Evolutionary conservation across 192 early-diverging fungal species (phyloP), one percentile per base, ranked within the genome.

Genomic region (Martensiomyces pterosporus): DNA sequence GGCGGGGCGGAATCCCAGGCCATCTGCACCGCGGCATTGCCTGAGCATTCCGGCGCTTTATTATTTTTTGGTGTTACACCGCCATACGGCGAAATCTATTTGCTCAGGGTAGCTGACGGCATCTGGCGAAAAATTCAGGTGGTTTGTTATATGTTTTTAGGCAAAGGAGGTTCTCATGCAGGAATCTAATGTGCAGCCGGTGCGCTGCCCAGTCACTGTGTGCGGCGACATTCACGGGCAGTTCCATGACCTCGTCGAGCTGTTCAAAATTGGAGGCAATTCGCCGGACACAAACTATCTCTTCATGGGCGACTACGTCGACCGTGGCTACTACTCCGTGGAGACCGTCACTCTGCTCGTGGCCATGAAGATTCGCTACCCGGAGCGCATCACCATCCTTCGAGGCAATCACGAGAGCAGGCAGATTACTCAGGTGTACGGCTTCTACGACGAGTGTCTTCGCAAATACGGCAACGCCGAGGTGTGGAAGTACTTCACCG

Each of bases 171-270:
- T 99, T 38, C 78, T 99, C 15, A 85, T 89, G 76, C 85, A 93
- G 67, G 96, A 99, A 56, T 89, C 88, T 29, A 99, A 99, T 69
- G 93, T 99, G 37, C 94, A 97, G 67, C 94, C 93, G 19, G 94
- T 99, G n/a, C 79, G 85, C 45, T 85, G 92, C 49, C 96, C 96
- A n/a, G 94, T 99, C 23, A 99, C 93, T 39, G 93, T 99, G 36
- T 95, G 92, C 69, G 97, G 95, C 44, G 97, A 99, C 69, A 93
- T 99, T 36, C 97, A 99, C 60, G 97, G 97, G n/a, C 97, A 99
- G 70, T 97, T 97, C 62, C 91, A 93, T 63, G 97, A 97, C 64
- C 77, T 98, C 37, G 88, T 94, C 58, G 94, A 97, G 74, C 86
- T 99, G 19, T 94, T 98, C 75, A 85, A 86, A 47, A 94, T 96